phyloP scores from a whole-genome alignment of 2,329 filamentous ascomycete species.

The Neoarthrinium moseri region DNA sequence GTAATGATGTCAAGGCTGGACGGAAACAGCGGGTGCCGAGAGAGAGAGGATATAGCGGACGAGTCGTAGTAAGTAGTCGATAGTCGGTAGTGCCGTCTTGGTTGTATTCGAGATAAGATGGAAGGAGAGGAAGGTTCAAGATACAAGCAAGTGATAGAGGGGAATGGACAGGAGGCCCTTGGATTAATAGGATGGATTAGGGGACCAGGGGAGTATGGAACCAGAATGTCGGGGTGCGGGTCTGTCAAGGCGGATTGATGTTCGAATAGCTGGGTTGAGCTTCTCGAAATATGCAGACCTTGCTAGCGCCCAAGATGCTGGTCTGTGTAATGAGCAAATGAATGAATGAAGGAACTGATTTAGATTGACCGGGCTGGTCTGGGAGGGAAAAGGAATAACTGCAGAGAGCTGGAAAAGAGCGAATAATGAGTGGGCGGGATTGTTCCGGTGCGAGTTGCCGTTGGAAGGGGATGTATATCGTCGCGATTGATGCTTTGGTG shows the following conservation, averaged over 20 bases:
- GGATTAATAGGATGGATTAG: conserved; percentile 26
- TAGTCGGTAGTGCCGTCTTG: neutral
- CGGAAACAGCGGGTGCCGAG: no score
- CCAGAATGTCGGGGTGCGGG: conserved; percentile 31
- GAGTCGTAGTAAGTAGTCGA: neutral
- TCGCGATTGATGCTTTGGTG: neutral
- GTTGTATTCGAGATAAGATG: conserved; percentile 11
- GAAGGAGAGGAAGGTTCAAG: conserved; percentile 11
- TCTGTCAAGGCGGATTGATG: conserved; percentile 25
- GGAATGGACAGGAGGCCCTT: conserved; percentile 16
- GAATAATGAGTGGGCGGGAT: conserved; percentile 3
- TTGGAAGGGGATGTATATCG: neutral
- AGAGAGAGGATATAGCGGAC: conserved; percentile 7
- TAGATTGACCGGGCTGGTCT: conserved; percentile 13
- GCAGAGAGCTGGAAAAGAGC: neutral
- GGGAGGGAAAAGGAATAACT: neutral
- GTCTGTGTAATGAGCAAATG: conserved; percentile 23
- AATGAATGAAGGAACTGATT: conserved; percentile 31
- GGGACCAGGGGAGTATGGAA: conserved; percentile 29
- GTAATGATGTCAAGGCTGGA: conserved; percentile 12
- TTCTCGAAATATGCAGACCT: conserved; percentile 32
- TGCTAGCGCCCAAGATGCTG: conserved; percentile 31
- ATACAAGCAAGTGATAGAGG: conserved; percentile 19
- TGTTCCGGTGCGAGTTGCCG: neutral
- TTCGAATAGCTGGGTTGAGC: conserved; percentile 26